Evolutionary conservation across 495 filamentous ascomycete species (phyloP), one percentile per base, ranked within the genome.

Genomic region (Aspergillus bertholletiae): DNA sequence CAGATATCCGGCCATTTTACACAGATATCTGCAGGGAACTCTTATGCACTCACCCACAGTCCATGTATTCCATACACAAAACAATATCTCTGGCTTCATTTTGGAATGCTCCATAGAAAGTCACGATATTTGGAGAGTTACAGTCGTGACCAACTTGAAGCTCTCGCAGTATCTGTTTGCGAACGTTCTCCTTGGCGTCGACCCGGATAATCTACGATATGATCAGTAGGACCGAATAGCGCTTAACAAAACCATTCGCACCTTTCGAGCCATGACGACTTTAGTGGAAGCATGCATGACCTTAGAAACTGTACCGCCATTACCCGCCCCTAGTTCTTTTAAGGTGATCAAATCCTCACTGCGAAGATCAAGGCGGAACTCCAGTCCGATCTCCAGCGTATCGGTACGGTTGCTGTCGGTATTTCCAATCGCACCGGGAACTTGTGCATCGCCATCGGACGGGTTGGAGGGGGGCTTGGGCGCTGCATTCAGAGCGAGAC

Each of bases 51-150:
- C 82, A 98, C 94, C 95, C 95, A 72, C 91, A 90, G 76, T 98
- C 94, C 92, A 96, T 96, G 65, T 98, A 97, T 69, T 98, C 94
- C 94, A 98, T 98, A 68, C 94, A 98, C 88, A 98, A 88, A 55
- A 97, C 91, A 56, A 98, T 95, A 74, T 97, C 94, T 58, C 94
- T 88, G 43, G 87, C 88, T 60, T 96, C 90, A 62, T 96, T 96
- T 54, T 97, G 81, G 72, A 97, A 97, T 21, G 94, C 94, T 45
- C 94, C 94, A 63, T 97, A 97, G 71, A 97, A 97, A 13, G 86
- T 95, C 22, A 98, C 94, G 62, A 98, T 97, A 66, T 92, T 90
- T 37, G 92, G 89, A 7, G 88, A 96, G 56, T 96, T 94, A 73
- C 94, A 97, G 56, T 96, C 92, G 67, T 96, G 91, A 83, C 97